Base-by-base conservation (phyloP, 2,329 filamentous ascomycete genomes). In the Beauveria sp. region DNA sequence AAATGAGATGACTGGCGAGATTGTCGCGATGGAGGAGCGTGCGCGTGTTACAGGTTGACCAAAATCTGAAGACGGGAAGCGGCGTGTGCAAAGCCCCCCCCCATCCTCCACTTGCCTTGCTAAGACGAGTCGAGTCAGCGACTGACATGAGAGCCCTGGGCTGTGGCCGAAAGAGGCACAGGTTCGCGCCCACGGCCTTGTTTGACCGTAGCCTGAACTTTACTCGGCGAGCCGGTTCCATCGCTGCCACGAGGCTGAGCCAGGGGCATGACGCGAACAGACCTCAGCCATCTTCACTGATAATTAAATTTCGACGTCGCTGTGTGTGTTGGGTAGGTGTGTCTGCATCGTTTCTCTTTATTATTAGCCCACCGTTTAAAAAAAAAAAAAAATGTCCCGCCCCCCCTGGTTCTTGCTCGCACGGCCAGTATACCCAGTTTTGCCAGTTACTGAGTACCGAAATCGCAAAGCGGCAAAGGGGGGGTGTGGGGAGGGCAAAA, bases 31-130 rank as follows among this genome's bases (percentile, higher is more conserved):
- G 22, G 43, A 24, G 56, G 56, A 24, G 56, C 56, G 56, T 58
- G 56, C 56, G 43, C 52, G 55, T 28, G 56, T 58, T 58, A 58
- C 56, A 58, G 56, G 56, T 58, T 51, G 56, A 49, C 46, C 56
- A 51, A 34, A 42, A 58, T 50, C 38, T 51, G 56, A 50, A 58
- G 56, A 38, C 56, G 56, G 56, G 46, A 30, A 58, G 56, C 45
- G 45, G 46, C 45, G 56, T 42, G 28, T 30, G 28, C 28, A 30
- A 30, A 30, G 28, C 40, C 40, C 40, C 40, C n/a, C 38, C 38
- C 38, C 47, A 12, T 47, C 22, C 22, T 12, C 45, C 46, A 49
- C 46, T 18, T 42, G 34, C 34, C 26, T 34, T 34, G 30, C 30
- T 34, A 12, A 12, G 30, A 34, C 10, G 34, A 16, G 53, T 46